phyloP scores from a whole-genome alignment of 148 eudicot species.

The Agrostemma githago region DNA sequence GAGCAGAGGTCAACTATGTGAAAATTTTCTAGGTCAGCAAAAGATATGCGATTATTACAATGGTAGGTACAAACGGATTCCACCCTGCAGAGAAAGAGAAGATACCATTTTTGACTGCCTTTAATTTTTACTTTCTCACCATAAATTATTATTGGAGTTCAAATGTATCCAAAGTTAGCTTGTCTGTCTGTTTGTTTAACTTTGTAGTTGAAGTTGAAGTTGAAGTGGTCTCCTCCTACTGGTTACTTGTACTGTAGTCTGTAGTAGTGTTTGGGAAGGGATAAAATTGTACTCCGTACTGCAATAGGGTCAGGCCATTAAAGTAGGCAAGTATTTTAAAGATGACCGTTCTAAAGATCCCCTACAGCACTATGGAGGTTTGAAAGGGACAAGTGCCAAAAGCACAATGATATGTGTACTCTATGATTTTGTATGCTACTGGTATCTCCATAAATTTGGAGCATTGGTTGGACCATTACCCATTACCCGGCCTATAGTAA shows the following conservation, averaged over 20 bases:
- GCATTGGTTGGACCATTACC: neutral
- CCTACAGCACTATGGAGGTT: neutral
- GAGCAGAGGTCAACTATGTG: constrained; percentile 7
- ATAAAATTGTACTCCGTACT: neutral
- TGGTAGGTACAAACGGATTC: constrained; percentile 16
- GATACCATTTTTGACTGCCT: constrained; percentile 1
- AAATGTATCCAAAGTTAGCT: too few species aligned
- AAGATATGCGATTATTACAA: constrained; percentile 9
- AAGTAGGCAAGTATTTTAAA: constrained; percentile 1
- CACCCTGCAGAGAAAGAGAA: neutral
- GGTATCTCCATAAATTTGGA: neutral
- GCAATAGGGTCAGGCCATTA: neutral
- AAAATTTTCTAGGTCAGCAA: constrained; percentile 13
- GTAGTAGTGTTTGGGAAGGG: too few species aligned
- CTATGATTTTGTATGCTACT: neutral
- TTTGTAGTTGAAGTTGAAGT: neutral
- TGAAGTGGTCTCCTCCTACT: neutral
- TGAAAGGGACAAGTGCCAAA: constrained; percentile 5
- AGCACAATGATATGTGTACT: neutral
- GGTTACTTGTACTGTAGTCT: neutral
- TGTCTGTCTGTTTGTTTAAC: too few species aligned
- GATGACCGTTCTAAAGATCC: constrained; percentile 2
- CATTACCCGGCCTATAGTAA: neutral
- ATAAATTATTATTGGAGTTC: neutral
- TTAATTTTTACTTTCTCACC: neutral